Base-by-base conservation (phyloP, 106 monocot species). In the Dendrobium chrysotoxum region DNA sequence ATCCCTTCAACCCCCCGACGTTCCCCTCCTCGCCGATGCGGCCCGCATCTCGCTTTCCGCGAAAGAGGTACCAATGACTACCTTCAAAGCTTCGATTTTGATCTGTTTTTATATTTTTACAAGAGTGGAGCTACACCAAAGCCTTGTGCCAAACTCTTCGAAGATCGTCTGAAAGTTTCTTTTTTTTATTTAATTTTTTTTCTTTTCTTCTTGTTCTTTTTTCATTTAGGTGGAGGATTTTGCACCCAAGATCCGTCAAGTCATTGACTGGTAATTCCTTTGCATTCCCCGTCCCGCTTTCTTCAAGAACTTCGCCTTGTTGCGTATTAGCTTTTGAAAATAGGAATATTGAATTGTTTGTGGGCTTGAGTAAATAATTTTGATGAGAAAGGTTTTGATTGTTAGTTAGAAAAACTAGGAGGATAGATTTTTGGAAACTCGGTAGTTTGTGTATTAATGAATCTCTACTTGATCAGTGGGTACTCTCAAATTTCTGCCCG, bases 41-140 rank as follows among this genome's bases (percentile, higher is more conserved):
- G 85, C 88, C n/a, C 85, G 88, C 77, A 88, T 88, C 78, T 80
- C 85, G 28, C 88, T 88, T 66, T 83, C 88, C 38, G 73, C 83
- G 1, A 15, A 64, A 38, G 88, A 88, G 83, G 88, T 81, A 26
- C 25, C 2, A 0, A 15, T 4, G n/a, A 10, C 23, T n/a, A 16
- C 78, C 41, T 10, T 30, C 23, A 23, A 50, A 53, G 4, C 17
- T 4, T 47, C 15, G 17, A 40, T 35, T 79, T 66, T 79, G 40
- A 40, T 64, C 64, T 8, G 64, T 26, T 25, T 70, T 4, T 68
- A 68, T 7, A 0, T 68, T 28, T 5, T 68, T 68, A 30, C 28
- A 12, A 5, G 2, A 31, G 30, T 68, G 30, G 68, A 68, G 68
- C 25, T 66, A 57, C 57, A 57, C 21, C 57, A 57, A 57, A 40